A percentile compares a stretch with the other conserved stretches of the same genome.
Evolutionary conservation across 2,329 filamentous ascomycete species (phyloP).

Genomic region (Alternaria angustiovoidea): DNA sequence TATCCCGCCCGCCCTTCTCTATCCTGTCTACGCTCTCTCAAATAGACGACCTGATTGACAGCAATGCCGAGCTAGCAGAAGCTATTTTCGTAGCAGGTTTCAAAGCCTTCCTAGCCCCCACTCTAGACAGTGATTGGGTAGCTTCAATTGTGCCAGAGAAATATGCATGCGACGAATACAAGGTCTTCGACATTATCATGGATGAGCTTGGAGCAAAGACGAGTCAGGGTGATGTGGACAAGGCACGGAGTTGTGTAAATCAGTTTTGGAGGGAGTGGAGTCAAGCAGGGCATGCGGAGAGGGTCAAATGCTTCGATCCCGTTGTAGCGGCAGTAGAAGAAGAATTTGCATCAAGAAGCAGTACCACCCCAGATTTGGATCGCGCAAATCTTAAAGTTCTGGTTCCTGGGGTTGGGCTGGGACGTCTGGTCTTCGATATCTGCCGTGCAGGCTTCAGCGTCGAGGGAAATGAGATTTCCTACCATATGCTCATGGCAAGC

Average conservation of each 20-base stretch:
- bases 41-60: slow-evolving; percentile 87
- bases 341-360: slow-evolving; percentile 22
- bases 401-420: slow-evolving; percentile 89
- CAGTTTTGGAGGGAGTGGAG: slow-evolving; percentile 98
- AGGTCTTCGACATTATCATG: slow-evolving; percentile 57
- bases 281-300: slow-evolving; percentile 74
- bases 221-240: slow-evolving; percentile 80
- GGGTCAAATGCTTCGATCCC: slow-evolving; percentile 78
- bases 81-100: slow-evolving; percentile 69
- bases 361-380: slow-evolving; percentile 49
- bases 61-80: slow-evolving; percentile 83
- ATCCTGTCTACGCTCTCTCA: slow-evolving; percentile 79
- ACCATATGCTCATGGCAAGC: slow-evolving; percentile 92
- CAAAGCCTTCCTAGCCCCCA: slow-evolving; percentile 44
- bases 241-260: slow-evolving; percentile 88
- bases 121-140: slow-evolving; percentile 44
- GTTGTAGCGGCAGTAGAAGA: slow-evolving; percentile 69
- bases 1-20: slow-evolving; percentile 82
- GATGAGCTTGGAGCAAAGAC: slow-evolving; percentile 74
- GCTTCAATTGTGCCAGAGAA: slow-evolving; percentile 43
- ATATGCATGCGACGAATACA: slow-evolving; percentile 38
- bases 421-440: slow-evolving; percentile 87
- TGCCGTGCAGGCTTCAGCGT: slow-evolving; percentile 74
- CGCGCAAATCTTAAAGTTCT: slow-evolving; percentile 69
- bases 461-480: slow-evolving; percentile 94